These are phyloP conservation scores for Thalassia testudinum DNA, from an alignment of 116 monocot genomes.

Conservation along the genomic window DNA sequence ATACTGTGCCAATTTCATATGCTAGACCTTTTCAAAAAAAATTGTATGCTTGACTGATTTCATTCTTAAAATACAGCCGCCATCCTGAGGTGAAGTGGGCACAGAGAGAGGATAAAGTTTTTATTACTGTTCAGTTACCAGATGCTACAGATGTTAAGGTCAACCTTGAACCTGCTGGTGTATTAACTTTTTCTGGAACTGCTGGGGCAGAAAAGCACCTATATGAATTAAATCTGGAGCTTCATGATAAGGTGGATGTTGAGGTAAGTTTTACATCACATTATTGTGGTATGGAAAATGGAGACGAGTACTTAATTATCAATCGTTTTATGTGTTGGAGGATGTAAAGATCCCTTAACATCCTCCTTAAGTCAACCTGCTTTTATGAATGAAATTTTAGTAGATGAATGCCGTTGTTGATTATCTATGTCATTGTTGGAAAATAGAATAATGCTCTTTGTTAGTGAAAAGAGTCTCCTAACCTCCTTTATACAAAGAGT, in stretches of 20 bases:
- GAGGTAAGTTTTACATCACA: conserved; percentile 44
- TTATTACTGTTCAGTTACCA: conserved; percentile 56
- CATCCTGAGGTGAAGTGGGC: conserved; percentile 96
- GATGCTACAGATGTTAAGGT: conserved; percentile 73
- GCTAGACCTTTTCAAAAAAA: neutral
- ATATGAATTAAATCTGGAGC: too few relatives aligned
- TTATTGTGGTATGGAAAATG: neutral
- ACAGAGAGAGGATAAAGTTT: conserved; percentile 70
- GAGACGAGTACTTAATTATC: neutral
- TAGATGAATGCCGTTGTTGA: too few relatives aligned
- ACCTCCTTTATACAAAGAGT: too few relatives aligned
- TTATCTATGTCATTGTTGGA: too few relatives aligned
- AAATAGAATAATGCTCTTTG: too few relatives aligned
- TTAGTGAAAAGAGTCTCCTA: too few relatives aligned
- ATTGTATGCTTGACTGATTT: neutral
- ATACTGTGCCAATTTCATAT: neutral
- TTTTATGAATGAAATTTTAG: too few relatives aligned
- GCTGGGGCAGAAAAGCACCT: conserved; percentile 42
- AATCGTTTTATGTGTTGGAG: neutral
- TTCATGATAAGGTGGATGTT: conserved; percentile 81
- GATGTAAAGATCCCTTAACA: too few relatives aligned
- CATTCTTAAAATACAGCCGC: conserved; percentile 24
- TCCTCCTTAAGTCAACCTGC: too few relatives aligned
- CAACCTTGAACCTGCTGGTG: conserved; percentile 68
- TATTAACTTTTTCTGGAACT: conserved; percentile 53